Evolutionary conservation across 2,329 filamentous ascomycete species (phyloP), one percentile per base, ranked within the genome.

Genomic region (Fusarium sp.): DNA sequence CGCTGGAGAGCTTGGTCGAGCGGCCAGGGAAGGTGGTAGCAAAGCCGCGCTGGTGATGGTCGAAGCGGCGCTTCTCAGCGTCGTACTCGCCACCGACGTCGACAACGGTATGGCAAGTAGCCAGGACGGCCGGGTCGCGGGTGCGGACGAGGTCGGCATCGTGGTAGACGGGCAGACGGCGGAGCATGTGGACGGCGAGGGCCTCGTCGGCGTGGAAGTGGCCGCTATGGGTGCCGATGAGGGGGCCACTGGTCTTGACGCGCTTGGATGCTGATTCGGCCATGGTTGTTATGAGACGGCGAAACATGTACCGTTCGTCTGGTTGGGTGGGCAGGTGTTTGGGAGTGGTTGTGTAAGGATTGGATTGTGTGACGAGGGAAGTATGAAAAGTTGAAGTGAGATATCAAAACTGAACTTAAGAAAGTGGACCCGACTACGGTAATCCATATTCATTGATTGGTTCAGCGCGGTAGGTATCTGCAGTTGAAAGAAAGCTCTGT

Each of bases 171-270:
- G 95, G 94, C 15, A 98, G 89, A 53, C 90, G 85, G 65, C 93
- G 92, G 68, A 99, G 90, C 83, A 99, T 92, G 82, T 96, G 93
- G 65, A 99, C 93, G 55, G 95, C 95, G 38, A 99, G 87, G 59
- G 95, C 94, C 81, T 99, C 95, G 77, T 99, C 95, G 75, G 95
- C 95, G 81, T 99, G 95, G 84, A 99, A 99, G 82, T 97, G 93
- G 68, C 95, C 95, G 79, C 90, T 97, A 85, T 99, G 95, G 27
- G 95, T 99, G 73, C 93, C 95, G 74, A 97, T 96, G 68, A 87
- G 78, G 64, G 89, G 67, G 39, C 70, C 69, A 27, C 85, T 82
- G 69, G 89, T 91, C 84, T 96, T 97, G 75, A 96, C 79, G 76
- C 91, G 89, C 80, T 98, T 98, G 62, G 89, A 79, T 71, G 88